These are phyloP conservation scores for Citeromyces siamensis DNA, from an alignment of 1,139 yeast species.

Conservation along the genomic window DNA sequence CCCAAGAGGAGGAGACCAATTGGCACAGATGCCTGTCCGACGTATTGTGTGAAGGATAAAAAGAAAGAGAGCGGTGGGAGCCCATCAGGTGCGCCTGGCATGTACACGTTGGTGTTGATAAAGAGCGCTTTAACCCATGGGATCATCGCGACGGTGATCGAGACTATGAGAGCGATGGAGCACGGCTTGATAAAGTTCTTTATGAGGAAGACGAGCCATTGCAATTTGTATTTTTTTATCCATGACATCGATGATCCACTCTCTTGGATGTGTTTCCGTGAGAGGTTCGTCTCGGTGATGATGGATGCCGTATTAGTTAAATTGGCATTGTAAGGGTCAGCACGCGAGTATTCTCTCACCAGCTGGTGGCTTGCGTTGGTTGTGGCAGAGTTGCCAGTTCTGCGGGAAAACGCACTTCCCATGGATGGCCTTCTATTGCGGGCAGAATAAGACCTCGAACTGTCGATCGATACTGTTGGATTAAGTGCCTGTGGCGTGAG, in stretches of 20 bases:
- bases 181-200: conserved; percentile 61
- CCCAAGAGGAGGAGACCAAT: conserved; percentile 73
- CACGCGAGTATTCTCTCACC: conserved; percentile 18
- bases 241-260: conserved; percentile 16
- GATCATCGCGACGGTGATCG: conserved; percentile 63
- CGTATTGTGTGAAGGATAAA: conserved; percentile 62
- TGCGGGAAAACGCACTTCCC: background rate
- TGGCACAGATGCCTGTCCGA: conserved; percentile 86
- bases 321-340: conserved; percentile 18
- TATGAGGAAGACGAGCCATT: conserved; percentile 20
- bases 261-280: conserved; percentile 16
- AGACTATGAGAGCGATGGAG: conserved; percentile 50
- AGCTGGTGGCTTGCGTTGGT: conserved; percentile 5
- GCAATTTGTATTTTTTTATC: conserved; percentile 19
- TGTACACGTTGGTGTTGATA: conserved; percentile 28
- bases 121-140: conserved; percentile 83
- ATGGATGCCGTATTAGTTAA: conserved; percentile 15
- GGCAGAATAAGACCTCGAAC: background rate
- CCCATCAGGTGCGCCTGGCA: conserved; percentile 71
- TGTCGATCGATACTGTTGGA: too few relatives aligned
- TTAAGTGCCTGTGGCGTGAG: background rate
- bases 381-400: conserved; percentile 2
- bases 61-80: conserved; percentile 74
- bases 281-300: conserved; percentile 19
- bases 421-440: conserved; percentile 1